Evolutionary conservation across 306 rosid species (phyloP).

Genomic region (Rosa multiflora): DNA sequence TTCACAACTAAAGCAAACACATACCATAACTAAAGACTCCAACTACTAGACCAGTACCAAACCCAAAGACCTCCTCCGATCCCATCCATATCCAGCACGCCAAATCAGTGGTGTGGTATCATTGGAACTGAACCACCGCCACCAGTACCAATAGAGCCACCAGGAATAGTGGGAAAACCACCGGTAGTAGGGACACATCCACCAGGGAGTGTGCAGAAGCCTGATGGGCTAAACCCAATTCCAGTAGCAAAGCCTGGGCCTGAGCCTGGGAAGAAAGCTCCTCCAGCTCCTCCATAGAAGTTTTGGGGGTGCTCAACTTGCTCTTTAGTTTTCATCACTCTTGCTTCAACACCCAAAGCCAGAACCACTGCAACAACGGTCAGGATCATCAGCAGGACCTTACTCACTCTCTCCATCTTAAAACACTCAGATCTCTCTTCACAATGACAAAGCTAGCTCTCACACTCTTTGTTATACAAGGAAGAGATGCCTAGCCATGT

Average conservation of each 20-base stretch:
- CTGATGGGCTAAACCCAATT: slow-evolving; percentile 31
- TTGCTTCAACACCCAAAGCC: slow-evolving; percentile 29
- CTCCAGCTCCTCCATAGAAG: slow-evolving; percentile 29
- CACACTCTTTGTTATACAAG: neutral
- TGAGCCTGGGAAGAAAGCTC: slow-evolving; percentile 29
- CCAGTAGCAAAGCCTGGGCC: slow-evolving; percentile 26
- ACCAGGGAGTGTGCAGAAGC: slow-evolving; percentile 32
- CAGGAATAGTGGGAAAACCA: slow-evolving; percentile 13
- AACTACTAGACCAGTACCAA: neutral
- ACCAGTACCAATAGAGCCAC: neutral
- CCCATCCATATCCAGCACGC: neutral
- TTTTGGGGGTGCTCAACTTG: slow-evolving; percentile 32
- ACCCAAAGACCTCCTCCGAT: neutral
- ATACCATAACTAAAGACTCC: neutral
- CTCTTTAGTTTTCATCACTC: slow-evolving; percentile 22
- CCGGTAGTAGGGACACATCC: slow-evolving; percentile 9
- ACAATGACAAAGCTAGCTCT: neutral
- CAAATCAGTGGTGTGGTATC: slow-evolving; percentile 1
- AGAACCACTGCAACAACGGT: slow-evolving; percentile 22
- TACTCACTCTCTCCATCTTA: slow-evolving; percentile 29
- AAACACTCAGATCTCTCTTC: neutral
- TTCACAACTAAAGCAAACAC: neutral
- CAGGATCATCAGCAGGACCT: slow-evolving; percentile 30
- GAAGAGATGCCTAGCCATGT: slow-evolving; percentile 1
- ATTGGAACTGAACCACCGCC: neutral